phyloP scores from a whole-genome alignment of 768 basidiomycete genomes.

The Suillus tomentosus region DNA sequence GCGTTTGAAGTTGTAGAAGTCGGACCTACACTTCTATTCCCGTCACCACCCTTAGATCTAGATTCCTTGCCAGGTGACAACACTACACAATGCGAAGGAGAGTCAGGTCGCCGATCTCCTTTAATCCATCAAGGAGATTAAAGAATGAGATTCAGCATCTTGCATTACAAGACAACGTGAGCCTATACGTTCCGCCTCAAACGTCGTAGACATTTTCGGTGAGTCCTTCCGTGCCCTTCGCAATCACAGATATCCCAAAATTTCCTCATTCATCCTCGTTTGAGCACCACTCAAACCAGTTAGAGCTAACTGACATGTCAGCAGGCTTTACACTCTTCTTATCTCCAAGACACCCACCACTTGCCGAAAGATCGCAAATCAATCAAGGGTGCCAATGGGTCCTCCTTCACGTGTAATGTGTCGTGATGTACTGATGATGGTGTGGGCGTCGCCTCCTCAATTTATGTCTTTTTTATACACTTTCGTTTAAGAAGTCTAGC shows the following conservation, averaged over 20 bases:
- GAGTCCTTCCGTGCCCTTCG: slow-evolving; percentile 8
- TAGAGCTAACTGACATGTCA: slow-evolving; percentile 20
- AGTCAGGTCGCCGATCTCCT: slow-evolving; percentile 23
- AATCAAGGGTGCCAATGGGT: slow-evolving; percentile 32
- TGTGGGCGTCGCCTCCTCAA: slow-evolving; percentile 26
- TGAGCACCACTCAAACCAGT: slow-evolving; percentile 20
- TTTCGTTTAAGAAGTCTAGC: slow-evolving; percentile 24
- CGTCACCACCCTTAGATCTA: slow-evolving; percentile 5
- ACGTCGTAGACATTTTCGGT: slow-evolving; percentile 5
- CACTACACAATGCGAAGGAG: slow-evolving; percentile 5
- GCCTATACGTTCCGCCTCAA: slow-evolving; percentile 10
- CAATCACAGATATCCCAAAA: slow-evolving; percentile 14
- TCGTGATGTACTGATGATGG: slow-evolving; percentile 34
- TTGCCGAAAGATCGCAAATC: slow-evolving; percentile 18
- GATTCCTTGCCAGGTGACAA: slow-evolving; percentile 4
- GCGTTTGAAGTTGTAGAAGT: not conserved
- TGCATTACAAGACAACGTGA: slow-evolving; percentile 19
- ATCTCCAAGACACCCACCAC: slow-evolving; percentile 17
- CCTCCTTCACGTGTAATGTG: slow-evolving; percentile 32
- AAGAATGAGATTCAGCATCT: slow-evolving; percentile 24
- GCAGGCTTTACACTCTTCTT: slow-evolving; percentile 24
- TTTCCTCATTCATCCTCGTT: slow-evolving; percentile 20
- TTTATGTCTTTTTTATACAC: slow-evolving; percentile 29
- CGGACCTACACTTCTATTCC: slow-evolving; percentile 5
- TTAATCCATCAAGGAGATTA: slow-evolving; percentile 19